phyloP scores from a whole-genome alignment of 2,329 filamentous ascomycete genomes.

The Fusarium guadeloupense region DNA sequence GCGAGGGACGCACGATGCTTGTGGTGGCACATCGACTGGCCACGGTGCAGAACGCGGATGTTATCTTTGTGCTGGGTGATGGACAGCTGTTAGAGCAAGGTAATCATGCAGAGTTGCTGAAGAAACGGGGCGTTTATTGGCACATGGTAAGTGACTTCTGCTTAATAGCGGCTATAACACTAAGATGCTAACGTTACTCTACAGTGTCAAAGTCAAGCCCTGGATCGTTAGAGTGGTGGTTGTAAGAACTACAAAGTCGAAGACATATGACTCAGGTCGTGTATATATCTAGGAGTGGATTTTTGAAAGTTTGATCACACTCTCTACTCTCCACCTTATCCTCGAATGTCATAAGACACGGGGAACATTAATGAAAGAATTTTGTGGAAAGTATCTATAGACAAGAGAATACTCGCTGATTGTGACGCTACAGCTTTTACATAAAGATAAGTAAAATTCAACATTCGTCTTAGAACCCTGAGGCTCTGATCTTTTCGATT shows the following conservation, averaged over 20 bases:
- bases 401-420: too few species aligned
- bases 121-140: slow-evolving; percentile 64
- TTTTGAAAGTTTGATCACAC: background rate
- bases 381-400: too few species aligned
- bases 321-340: slow-evolving; percentile 23
- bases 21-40: slow-evolving; percentile 81
- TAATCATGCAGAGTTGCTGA: slow-evolving; percentile 61
- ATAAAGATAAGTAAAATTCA: too few species aligned
- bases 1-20: slow-evolving; percentile 70
- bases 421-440: too few species aligned
- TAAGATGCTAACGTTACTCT: slow-evolving; percentile 37
- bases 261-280: background rate
- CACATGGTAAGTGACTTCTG: slow-evolving; percentile 59
- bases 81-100: slow-evolving; percentile 65
- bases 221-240: slow-evolving; percentile 56
- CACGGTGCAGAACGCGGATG: slow-evolving; percentile 80
- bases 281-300: background rate
- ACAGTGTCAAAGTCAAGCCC: slow-evolving; percentile 67
- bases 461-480: too few species aligned
- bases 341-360: background rate
- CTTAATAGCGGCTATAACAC: background rate
- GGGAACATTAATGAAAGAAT: slow-evolving; percentile 3
- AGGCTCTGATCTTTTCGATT: too few species aligned
- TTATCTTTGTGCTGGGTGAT: slow-evolving; percentile 81
- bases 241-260: background rate